Evolutionary conservation across 495 filamentous ascomycete genomes (phyloP), one percentile per base, ranked within the genome.

Genomic region (Penicillium psychrofluorescens): DNA sequence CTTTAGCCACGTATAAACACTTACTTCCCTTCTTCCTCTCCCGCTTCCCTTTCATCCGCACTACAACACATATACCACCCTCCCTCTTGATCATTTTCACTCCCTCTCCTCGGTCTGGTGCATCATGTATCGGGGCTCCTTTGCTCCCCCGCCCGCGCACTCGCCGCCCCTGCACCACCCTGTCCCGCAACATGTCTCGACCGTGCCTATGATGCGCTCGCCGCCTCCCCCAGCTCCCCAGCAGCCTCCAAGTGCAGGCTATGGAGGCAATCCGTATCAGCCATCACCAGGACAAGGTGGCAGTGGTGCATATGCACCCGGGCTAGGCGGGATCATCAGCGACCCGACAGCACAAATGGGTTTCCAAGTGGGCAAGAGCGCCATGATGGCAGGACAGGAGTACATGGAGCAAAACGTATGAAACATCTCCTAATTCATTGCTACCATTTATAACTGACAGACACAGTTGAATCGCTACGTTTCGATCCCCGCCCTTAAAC

Each of bases 151-250:
- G 16, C 84, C 81, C 35, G 84, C 86, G 44, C 85, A 88, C 54
- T 95, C 92, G 50, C 92, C 92, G 57, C 94, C 92, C 35, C 84
- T 99, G 48, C 92, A 99, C 68, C 92, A 99, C 64, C 92, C 92
- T 27, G 90, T 97, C 36, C 94, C 94, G 36, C 94, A 97, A 59
- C 94, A 97, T 77, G 90, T 97, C 44, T 95, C 94, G 52, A 95
- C 90, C 39, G 94, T 99, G 38, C 92, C 92, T n/a, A 90, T 96
- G 70, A 85, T 99, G 66, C 85, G 95, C 70, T 97, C 92, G 42
- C 92, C 92, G 31, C 92, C 92, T 29, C 92, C 88, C 35, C 91
- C 86, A 1, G 71, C 73, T 43, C 76, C 86, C 30, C 88, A 89
- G 62, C 81, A 84, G 36, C 80, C 85, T 42, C 76, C 79, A 40